phyloP scores from a whole-genome alignment of 495 filamentous ascomycete genomes.

The Hyaloscypha bicolor region DNA sequence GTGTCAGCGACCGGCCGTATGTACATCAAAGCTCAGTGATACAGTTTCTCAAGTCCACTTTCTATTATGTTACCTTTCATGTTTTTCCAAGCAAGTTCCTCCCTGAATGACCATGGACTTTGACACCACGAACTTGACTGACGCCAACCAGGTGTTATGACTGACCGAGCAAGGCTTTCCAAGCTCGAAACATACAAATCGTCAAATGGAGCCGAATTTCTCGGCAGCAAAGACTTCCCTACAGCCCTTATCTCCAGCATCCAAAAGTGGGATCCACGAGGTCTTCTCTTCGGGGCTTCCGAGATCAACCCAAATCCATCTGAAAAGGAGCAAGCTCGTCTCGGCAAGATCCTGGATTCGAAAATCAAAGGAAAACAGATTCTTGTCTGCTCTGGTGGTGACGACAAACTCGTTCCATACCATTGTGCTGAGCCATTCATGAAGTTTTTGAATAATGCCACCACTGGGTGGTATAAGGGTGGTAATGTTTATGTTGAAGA shows the following conservation, averaged over 20 bases:
- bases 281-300: slow-evolving; percentile 60
- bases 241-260: slow-evolving; percentile 62
- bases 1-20: too few species aligned
- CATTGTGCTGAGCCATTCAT: slow-evolving; percentile 68
- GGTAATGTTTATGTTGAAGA: slow-evolving; percentile 67
- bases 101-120: too few species aligned
- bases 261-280: slow-evolving; percentile 67
- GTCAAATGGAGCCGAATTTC: slow-evolving; percentile 58
- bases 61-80: not conserved
- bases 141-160: slow-evolving; percentile 61
- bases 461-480: slow-evolving; percentile 59
- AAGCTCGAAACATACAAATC: slow-evolving; percentile 63
- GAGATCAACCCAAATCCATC: slow-evolving; percentile 39
- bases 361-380: slow-evolving; percentile 73
- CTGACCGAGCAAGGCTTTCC: slow-evolving; percentile 74
- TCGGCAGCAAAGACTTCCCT: slow-evolving; percentile 79
- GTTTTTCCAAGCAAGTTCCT: not conserved
- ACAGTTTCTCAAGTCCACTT: not conserved
- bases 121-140: not conserved
- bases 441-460: slow-evolving; percentile 65
- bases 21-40: too few species aligned
- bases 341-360: slow-evolving; percentile 51
- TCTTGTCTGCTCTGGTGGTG: slow-evolving; percentile 72
- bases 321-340: slow-evolving; percentile 35
- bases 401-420: slow-evolving; percentile 87